phyloP scores from a whole-genome alignment of 495 filamentous ascomycete genomes.

The Penicillium crystallinum region DNA sequence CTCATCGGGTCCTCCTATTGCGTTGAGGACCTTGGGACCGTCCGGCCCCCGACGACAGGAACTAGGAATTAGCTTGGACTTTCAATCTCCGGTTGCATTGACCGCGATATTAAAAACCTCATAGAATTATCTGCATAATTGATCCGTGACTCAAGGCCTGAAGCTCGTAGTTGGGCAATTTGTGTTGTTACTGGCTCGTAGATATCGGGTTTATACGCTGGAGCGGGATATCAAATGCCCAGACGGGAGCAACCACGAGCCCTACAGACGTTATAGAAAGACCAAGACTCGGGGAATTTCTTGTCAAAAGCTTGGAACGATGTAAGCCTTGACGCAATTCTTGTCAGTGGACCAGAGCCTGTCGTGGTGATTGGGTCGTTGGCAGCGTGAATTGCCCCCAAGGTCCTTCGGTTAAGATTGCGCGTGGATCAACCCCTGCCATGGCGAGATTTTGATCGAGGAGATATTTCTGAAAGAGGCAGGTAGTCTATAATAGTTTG shows the following conservation, averaged over 20 bases:
- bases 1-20: conserved; percentile 11
- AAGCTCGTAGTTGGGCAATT: neutral
- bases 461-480: neutral
- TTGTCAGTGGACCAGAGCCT: conserved; percentile 5
- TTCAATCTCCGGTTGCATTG: neutral
- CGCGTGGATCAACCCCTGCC: conserved; percentile 8
- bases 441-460: neutral
- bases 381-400: conserved; percentile 13
- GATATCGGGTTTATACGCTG: neutral
- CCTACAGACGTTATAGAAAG: neutral
- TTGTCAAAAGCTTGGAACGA: conserved; percentile 5
- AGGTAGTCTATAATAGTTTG: neutral
- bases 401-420: conserved; percentile 22
- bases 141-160: neutral
- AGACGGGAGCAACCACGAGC: neutral
- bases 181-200: neutral
- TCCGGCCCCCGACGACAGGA: conserved; percentile 11
- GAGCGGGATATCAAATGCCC: neutral
- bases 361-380: conserved; percentile 14
- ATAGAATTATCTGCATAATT: too few relatives aligned
- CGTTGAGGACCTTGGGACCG: conserved; percentile 21
- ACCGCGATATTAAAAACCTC: neutral
- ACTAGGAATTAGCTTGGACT: neutral
- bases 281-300: neutral
- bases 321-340: neutral